Evolutionary conservation across 1,284 basidiomycete species (phyloP).

Genomic region (Irpex rosettiformis): DNA sequence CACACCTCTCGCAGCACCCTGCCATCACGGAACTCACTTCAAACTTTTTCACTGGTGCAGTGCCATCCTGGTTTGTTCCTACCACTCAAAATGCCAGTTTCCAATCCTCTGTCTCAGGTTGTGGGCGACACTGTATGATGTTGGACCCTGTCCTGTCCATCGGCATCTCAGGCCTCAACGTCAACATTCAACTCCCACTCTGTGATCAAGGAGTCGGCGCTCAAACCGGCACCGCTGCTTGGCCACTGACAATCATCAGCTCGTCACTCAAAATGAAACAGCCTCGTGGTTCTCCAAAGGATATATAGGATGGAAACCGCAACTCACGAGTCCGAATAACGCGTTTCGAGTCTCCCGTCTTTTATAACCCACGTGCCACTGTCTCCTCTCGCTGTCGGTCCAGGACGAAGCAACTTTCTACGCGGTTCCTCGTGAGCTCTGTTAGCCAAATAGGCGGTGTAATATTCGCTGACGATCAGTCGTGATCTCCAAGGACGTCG

Average conservation of each 20-base stretch:
- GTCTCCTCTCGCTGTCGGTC: too few species aligned
- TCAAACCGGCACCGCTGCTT: not conserved
- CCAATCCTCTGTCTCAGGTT: not conserved
- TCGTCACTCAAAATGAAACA: not conserved
- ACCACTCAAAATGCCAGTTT: not conserved
- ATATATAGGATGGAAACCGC: not conserved
- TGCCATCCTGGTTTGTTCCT: too few species aligned
- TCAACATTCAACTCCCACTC: not conserved
- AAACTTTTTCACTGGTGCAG: too few species aligned
- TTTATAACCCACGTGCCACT: not conserved
- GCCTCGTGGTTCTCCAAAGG: not conserved
- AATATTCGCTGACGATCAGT: not conserved
- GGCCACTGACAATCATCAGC: not conserved
- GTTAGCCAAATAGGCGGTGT: too few species aligned
- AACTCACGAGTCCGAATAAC: not conserved
- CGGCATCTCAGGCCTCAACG: too few species aligned
- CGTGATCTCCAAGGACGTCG: not conserved
- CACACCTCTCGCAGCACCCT: too few species aligned
- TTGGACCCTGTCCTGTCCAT: not conserved
- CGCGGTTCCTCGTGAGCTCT: too few species aligned
- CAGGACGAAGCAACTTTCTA: too few species aligned
- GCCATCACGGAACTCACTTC: too few species aligned
- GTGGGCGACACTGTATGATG: not conserved
- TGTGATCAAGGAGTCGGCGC: not conserved
- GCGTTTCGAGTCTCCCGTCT: not conserved